Evolutionary conservation across 2,329 filamentous ascomycete genomes (phyloP).

Genomic region (Alternaria postmessia): DNA sequence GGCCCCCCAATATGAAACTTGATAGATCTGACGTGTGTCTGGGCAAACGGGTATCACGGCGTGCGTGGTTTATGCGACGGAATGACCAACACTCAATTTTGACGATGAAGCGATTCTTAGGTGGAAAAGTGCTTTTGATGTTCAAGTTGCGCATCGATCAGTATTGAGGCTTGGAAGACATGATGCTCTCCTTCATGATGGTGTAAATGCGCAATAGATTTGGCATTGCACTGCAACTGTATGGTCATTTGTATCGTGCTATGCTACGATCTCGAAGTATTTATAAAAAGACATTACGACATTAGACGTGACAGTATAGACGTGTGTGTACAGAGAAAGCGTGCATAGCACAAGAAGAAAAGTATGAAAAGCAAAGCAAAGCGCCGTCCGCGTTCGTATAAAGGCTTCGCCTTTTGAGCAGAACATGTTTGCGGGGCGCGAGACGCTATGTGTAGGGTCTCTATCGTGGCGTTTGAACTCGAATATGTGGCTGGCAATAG

Average conservation of each 20-base stretch:
- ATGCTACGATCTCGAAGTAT: not conserved
- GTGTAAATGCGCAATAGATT: not conserved
- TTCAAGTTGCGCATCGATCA: not conserved
- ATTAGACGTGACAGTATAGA: not conserved
- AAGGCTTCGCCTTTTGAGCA: not conserved
- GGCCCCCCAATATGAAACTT: not conserved
- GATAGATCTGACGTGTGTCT: not conserved
- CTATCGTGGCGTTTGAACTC: not conserved
- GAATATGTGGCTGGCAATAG: not conserved
- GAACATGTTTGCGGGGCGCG: not conserved
- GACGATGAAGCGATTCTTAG: not conserved
- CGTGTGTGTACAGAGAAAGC: not conserved
- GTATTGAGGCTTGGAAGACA: not conserved
- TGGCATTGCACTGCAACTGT: not conserved
- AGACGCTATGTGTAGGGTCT: not conserved
- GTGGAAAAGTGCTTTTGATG: not conserved
- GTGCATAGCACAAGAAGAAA: not conserved
- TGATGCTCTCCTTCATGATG: not conserved
- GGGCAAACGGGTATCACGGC: conserved; percentile 1
- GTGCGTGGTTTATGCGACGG: not conserved
- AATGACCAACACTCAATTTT: not conserved
- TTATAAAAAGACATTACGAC: not conserved
- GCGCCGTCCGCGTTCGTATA: not conserved
- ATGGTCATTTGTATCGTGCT: not conserved
- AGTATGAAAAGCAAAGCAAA: not conserved